Base-by-base conservation (phyloP, 169 alveolate genomes). In the Cryptosporidium baileyi region DNA sequence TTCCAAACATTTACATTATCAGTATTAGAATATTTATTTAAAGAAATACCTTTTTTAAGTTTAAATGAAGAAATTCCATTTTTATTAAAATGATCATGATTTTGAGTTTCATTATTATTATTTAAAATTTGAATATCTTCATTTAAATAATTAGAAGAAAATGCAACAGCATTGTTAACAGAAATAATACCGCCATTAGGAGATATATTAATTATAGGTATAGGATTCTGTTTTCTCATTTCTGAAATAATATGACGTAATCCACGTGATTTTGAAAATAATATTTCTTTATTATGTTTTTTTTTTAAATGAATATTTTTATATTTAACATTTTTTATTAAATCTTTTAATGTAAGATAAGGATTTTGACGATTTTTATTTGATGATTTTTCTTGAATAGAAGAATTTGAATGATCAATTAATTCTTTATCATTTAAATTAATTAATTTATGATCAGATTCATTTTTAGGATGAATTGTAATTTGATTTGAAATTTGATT, bases 241-340 rank as follows among this genome's bases (percentile, higher is more conserved):
- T 74, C 85, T 19, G 85, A 74, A 52, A 74, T 54, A 2, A 74
- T 54, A 36, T 74, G 85, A 1, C 85, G 47, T 19, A 74, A 26
- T 13, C 85, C 85, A 54, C 85, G 85, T 11, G 85, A 74, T 19
- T 74, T 74, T n/a, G 85, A 74, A 2, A 74, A 28, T 13, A 74
- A 41, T 51, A 74, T 74, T 22, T 74, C 85, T 9, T 57, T 36
- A 13, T 51, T 36, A 22, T 22, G 15, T n/a, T 9, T 49, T 11
- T 59, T 74, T 34, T n/a, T 52, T 54, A 30, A 1, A 28, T 30
- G 49, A 13, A n/a, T 32, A 22, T 52, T 28, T 34, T 6, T 36
- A 19, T 34, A 41, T 7, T 22, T 74, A 2, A 30, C 17, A 17
- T 8, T 5, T 3, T 40, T 32, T 32, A 74, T 41, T 1, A 74